A percentile compares a stretch with the other conserved stretches of the same genome.
Evolutionary conservation across 2,329 filamentous ascomycete species (phyloP).

Genomic region (Nannizziopsis arthrosporioides): DNA sequence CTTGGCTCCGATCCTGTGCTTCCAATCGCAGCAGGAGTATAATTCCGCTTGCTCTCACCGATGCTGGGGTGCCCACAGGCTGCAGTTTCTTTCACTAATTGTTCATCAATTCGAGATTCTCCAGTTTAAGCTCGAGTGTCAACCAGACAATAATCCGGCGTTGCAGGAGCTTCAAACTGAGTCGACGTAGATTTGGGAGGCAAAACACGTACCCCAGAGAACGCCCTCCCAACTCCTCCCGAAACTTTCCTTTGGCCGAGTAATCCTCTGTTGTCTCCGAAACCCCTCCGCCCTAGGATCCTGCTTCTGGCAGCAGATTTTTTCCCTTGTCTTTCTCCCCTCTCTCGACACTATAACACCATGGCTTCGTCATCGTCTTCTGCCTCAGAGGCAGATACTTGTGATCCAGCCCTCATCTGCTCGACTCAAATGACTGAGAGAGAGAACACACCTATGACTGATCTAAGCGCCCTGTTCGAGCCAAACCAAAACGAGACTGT

Average conservation of each 20-base stretch:
- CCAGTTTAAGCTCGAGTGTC: neutral
- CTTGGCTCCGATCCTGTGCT: conserved; percentile 5
- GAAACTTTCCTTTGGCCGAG: conserved; percentile 9
- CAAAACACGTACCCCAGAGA: conserved; percentile 6
- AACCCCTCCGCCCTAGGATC: conserved; percentile 1
- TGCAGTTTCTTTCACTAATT: neutral
- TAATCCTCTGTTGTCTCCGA: neutral
- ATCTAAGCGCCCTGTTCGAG: conserved; percentile 15
- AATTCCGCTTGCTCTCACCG: neutral
- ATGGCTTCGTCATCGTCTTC: conserved; percentile 8
- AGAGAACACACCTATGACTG: conserved; percentile 7
- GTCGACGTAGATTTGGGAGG: conserved; percentile 1
- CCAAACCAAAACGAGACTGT: conserved; percentile 21
- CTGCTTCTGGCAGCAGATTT: neutral
- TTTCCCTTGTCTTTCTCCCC: neutral
- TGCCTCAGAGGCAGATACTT: conserved; percentile 1
- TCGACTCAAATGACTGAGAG: conserved; percentile 6
- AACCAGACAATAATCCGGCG: neutral
- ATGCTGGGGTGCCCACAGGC: too few species aligned
- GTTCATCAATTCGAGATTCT: neutral
- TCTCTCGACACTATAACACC: conserved; percentile 1
- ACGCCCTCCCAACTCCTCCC: conserved; percentile 5
- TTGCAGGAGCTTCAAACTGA: conserved; percentile 3
- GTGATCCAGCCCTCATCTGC: conserved; percentile 7
- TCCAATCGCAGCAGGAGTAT: neutral